These are phyloP conservation scores for Candida berthetii DNA, from an alignment of 805 yeast species.

Conservation along the genomic window DNA sequence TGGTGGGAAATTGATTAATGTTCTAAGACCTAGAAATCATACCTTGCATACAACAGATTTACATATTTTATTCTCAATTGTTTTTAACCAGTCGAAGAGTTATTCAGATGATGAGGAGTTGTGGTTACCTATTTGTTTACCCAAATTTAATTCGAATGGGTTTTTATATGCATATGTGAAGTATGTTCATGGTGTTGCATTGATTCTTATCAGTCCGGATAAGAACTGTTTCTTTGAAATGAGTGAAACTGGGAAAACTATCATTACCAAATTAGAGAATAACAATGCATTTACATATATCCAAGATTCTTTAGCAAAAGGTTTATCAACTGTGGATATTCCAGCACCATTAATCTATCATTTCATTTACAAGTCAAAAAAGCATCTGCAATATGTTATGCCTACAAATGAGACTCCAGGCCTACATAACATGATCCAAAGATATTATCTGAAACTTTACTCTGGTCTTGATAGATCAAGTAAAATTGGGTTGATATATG, in stretches of 20 bases:
- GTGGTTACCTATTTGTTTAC: constrained; percentile 93
- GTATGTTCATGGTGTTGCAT: constrained; percentile 39
- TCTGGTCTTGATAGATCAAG: constrained; percentile 21
- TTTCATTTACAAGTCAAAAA: constrained; percentile 72
- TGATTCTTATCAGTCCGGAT: constrained; percentile 46
- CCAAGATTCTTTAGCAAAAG: constrained; percentile 24
- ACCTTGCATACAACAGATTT: constrained; percentile 77
- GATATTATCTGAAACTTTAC: constrained; percentile 16
- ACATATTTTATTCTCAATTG: constrained; percentile 64
- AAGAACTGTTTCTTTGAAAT: constrained; percentile 76
- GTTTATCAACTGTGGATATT: constrained; percentile 42
- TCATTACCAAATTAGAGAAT: constrained; percentile 36
- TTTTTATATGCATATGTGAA: constrained; percentile 79
- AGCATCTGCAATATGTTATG: constrained; percentile 58
- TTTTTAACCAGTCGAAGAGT: constrained; percentile 38
- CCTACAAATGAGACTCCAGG: constrained; percentile 22
- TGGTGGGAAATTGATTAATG: constrained; percentile 58
- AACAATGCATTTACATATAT: constrained; percentile 13
- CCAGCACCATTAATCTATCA: constrained; percentile 62
- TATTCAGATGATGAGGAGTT: constrained; percentile 52
- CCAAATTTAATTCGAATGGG: constrained; percentile 84
- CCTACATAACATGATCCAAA: constrained; percentile 6
- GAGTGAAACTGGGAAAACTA: constrained; percentile 49
- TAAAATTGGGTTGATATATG: constrained; percentile 39
- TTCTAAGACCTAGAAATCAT: constrained; percentile 73